Evolutionary conservation across 176 grass and related monocot species (phyloP).

Genomic region (Hordeum vulgare): MorexV3_pseudomolecules_assembly NC_058523.1:185089483-185089982

Average conservation of each 20-base stretch:
- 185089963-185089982: constrained; percentile 45
- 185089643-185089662: constrained; percentile 48
- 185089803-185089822: constrained; percentile 45
- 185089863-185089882: constrained; percentile 52
- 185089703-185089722: constrained; percentile 61
- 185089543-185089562: constrained; percentile 59
- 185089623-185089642: constrained; percentile 37
- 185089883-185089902: constrained; percentile 70
- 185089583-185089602: constrained; percentile 62
- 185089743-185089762: constrained; percentile 69
- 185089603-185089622: constrained; percentile 42
- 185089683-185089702: constrained; percentile 52
- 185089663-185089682: constrained; percentile 44
- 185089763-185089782: constrained; percentile 47
- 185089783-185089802: constrained; percentile 48
- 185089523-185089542: constrained; percentile 58
- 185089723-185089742: constrained; percentile 41
- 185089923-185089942: constrained; percentile 48
- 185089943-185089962: constrained; percentile 39
- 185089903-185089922: constrained; percentile 52
- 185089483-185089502: constrained; percentile 52
- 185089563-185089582: constrained; percentile 61
- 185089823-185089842: constrained; percentile 61
- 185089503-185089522: constrained; percentile 54
- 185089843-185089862: constrained; percentile 71